Evolutionary conservation across 495 filamentous ascomycete species (phyloP), one percentile per base, ranked within the genome.

Genomic region (Corynascus novoguineensis): DNA sequence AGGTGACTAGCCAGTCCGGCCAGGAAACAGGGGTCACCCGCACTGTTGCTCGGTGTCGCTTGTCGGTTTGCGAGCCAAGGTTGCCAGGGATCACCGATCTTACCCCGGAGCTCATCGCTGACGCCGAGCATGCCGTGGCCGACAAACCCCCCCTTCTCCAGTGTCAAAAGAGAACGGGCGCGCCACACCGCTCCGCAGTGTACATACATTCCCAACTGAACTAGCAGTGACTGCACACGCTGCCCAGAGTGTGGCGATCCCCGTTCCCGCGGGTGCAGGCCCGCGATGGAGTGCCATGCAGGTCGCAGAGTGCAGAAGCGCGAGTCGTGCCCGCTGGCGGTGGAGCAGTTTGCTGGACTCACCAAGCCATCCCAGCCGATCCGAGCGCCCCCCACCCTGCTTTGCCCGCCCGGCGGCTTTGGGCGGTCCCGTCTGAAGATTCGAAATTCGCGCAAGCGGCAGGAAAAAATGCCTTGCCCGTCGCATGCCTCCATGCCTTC

Each of bases 361-460:
- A 11, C 24, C 55, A 34, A 38, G 32, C 34, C 27, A 53, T 31
- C 57, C 60, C 50, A 44, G 50, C 34, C 42, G 34, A 37, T 27
- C 37, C 45, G 46, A 50, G 49, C 37, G 17, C 17, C 42, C 55
- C 25, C 42, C n/a, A n/a, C n/a, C n/a, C n/a, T n/a, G 22, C 45
- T 27, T 14, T n/a, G 40, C 19, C 7, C 21, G 24, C 29, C 59
- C 17, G 44, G 15, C 35, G 32, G 53, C 46, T 27, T 29, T 54
- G 59, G 59, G 29, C 37, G 37, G 55, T 51, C 50, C 17, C 46
- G 27, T 37, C 58, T 28, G 42, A 64, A 64, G 52, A 34, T 37
- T 62, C 34, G 42, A 64, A 64, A 64, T 64, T 61, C 62, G 58
- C 58, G 58, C 62, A 64, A n/a, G 35, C 40, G 49, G 55, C 49